These are phyloP conservation scores for Asclepias syriaca DNA, from an alignment of 257 asterid genomes.

Conservation along the genomic window DNA sequence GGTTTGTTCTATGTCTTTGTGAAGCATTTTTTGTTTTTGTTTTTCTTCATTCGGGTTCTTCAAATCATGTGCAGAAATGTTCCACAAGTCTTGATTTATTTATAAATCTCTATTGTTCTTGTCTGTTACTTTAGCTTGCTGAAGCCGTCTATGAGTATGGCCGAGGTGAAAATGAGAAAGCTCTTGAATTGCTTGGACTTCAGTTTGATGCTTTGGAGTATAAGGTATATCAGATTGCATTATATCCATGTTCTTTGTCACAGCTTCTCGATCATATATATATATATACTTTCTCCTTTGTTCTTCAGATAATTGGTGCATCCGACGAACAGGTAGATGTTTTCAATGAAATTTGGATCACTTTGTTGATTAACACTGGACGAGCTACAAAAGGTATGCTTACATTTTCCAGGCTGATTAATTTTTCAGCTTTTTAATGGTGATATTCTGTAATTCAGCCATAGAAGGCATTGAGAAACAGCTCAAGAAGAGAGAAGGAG, in stretches of 20 bases:
- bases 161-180: conserved; percentile 56
- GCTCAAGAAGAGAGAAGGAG: conserved; percentile 61
- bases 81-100: neutral
- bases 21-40: neutral
- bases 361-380: conserved; percentile 52
- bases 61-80: neutral
- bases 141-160: conserved; percentile 61
- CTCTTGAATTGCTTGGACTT: conserved; percentile 54
- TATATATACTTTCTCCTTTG: conserved; percentile 5
- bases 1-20: conserved; percentile 34
- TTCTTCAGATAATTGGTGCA: conserved; percentile 73
- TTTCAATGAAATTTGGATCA: conserved; percentile 64
- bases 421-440: neutral
- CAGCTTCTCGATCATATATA: neutral
- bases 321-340: conserved; percentile 94
- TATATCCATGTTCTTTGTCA: neutral
- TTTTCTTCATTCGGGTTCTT: neutral
- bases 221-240: conserved; percentile 44
- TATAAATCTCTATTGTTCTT: neutral
- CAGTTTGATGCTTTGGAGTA: conserved; percentile 52
- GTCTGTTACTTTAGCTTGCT: conserved; percentile 64
- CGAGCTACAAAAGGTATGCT: conserved; percentile 46
- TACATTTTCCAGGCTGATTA: neutral
- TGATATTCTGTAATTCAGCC: conserved; percentile 37
- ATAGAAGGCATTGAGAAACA: conserved; percentile 61